Percentiles rank a stretch among this genome's conserved stretches.
These are phyloP conservation scores for Trichosporon faecale DNA, from an alignment of 1,284 basidiomycete species.

Conservation along the genomic window DNA sequence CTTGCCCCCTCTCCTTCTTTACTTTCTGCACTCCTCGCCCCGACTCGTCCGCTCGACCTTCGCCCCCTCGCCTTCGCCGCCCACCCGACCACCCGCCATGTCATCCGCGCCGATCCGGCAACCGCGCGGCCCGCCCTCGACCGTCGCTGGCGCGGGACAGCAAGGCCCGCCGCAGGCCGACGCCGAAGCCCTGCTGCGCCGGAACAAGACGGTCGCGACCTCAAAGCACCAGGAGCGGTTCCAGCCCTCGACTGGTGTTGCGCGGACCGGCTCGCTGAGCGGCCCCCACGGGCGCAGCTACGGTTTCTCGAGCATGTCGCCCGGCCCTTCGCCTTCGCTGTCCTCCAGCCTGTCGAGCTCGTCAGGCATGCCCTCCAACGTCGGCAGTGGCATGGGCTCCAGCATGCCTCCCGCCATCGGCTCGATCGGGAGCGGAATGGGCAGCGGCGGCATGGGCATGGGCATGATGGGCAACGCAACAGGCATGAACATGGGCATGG, in stretches of 20 bases:
- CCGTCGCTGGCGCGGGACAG: conserved; percentile 25
- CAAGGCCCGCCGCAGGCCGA: conserved; percentile 41
- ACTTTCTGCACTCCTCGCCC: background rate
- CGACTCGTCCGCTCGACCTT: background rate
- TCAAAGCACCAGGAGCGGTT: conserved; percentile 23
- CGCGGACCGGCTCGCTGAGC: conserved; percentile 15
- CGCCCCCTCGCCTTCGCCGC: background rate
- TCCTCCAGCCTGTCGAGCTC: conserved; percentile 9
- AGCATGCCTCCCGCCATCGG: too few relatives aligned
- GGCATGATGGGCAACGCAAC: conserved; percentile 2
- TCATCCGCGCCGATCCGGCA: conserved; percentile 43
- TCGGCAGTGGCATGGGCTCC: background rate
- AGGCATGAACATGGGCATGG: conserved; percentile 1
- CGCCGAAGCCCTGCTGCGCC: conserved; percentile 33
- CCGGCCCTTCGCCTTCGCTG: background rate
- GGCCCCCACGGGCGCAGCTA: conserved; percentile 16
- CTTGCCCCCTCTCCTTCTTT: too few relatives aligned
- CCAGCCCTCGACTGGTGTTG: background rate
- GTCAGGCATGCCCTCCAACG: conserved; percentile 11
- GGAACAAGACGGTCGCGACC: conserved; percentile 42
- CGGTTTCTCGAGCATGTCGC: conserved; percentile 1
- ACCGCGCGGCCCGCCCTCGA: conserved; percentile 43
- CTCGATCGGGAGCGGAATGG: too few relatives aligned
- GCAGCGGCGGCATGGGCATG: too few relatives aligned
- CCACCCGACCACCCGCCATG: conserved; percentile 20